phyloP scores from a whole-genome alignment of 306 rosid species.

The Cucurbita moschata region DNA sequence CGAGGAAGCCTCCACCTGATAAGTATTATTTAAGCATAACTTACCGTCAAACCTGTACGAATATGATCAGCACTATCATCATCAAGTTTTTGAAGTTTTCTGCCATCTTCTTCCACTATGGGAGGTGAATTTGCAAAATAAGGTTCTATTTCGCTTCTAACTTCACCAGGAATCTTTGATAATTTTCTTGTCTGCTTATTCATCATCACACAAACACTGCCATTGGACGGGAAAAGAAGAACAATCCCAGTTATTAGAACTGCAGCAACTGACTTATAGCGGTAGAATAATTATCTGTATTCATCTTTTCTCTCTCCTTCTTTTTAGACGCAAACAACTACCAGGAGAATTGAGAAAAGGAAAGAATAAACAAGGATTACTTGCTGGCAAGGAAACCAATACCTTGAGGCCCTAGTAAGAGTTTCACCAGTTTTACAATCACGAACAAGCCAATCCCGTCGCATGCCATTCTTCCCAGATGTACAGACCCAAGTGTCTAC shows the following conservation, averaged over 20 bases:
- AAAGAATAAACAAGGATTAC: neutral
- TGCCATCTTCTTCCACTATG: constrained; percentile 72
- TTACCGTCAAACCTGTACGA: constrained; percentile 60
- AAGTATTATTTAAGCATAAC: constrained; percentile 6
- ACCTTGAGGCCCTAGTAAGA: constrained; percentile 58
- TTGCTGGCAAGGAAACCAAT: neutral
- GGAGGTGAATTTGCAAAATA: constrained; percentile 62
- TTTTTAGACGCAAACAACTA: neutral
- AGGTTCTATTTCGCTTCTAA: constrained; percentile 76
- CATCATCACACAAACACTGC: constrained; percentile 99
- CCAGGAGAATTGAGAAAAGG: neutral
- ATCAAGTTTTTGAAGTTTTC: constrained; percentile 71
- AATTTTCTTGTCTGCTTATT: constrained; percentile 83
- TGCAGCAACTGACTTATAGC: neutral
- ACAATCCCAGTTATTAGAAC: constrained; percentile 6
- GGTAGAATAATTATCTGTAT: neutral
- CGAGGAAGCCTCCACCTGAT: neutral
- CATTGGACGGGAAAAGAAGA: constrained; percentile 17
- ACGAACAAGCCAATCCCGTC: constrained; percentile 67
- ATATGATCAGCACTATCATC: constrained; percentile 56
- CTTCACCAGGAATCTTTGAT: constrained; percentile 88
- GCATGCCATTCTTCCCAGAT: constrained; percentile 65
- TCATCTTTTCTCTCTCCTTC: neutral
- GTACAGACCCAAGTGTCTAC: constrained; percentile 52
- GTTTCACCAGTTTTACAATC: constrained; percentile 55